Evolutionary conservation across 352 stramenopile species (phyloP).

Genomic region (Phytophthora idaei): DNA sequence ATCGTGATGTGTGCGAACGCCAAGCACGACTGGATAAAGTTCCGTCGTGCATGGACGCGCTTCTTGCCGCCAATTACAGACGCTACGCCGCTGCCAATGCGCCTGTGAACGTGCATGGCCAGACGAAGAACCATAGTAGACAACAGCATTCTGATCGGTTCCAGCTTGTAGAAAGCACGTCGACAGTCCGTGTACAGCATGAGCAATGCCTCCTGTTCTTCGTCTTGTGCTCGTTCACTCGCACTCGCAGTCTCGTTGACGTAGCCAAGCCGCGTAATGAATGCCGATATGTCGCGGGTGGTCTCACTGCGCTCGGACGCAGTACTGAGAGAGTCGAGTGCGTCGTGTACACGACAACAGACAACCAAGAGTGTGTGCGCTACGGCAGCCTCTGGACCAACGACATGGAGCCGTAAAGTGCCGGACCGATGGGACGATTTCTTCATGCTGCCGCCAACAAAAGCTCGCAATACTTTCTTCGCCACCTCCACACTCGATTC

Average conservation of each 20-base stretch:
- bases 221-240: slow-evolving; percentile 40
- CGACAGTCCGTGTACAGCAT: slow-evolving; percentile 90
- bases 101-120: slow-evolving; percentile 59
- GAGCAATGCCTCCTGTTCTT: slow-evolving; percentile 84
- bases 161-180: slow-evolving; percentile 88
- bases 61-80: slow-evolving; percentile 27
- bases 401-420: slow-evolving; percentile 63
- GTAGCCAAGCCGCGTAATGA: slow-evolving; percentile 74
- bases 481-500: slow-evolving; percentile 81
- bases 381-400: slow-evolving; percentile 74
- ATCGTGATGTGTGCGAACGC: slow-evolving; percentile 92
- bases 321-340: slow-evolving; percentile 81
- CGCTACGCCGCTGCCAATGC: slow-evolving; percentile 20
- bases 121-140: slow-evolving; percentile 64
- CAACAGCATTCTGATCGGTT: slow-evolving; percentile 69
- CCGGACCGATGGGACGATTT: slow-evolving; percentile 24
- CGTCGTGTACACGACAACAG: slow-evolving; percentile 83
- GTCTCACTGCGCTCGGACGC: slow-evolving; percentile 58
- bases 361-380: slow-evolving; percentile 89
- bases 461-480: slow-evolving; percentile 84
- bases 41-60: slow-evolving; percentile 42
- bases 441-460: slow-evolving; percentile 52
- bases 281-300: slow-evolving; percentile 75
- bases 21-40: slow-evolving; percentile 90
- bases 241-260: slow-evolving; percentile 14